A percentile compares a stretch with the other conserved stretches of the same genome.
phyloP scores from a whole-genome alignment of 208 protist species.

The Trypanosoma avium region DNA sequence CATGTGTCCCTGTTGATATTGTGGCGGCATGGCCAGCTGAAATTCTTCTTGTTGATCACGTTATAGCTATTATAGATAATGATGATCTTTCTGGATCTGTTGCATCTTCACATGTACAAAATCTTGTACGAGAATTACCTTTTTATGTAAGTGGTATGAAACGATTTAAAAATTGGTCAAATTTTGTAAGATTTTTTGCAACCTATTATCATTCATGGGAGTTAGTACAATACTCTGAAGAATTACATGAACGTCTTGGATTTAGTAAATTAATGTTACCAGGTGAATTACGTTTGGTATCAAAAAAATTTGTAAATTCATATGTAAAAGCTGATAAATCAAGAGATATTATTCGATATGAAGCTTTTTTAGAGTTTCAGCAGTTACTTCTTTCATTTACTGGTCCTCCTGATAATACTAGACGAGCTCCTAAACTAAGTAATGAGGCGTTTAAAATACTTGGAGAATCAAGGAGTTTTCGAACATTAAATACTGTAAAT shows the following conservation, averaged over 20 bases:
- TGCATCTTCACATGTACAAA: slow-evolving; percentile 63
- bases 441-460: slow-evolving; percentile 13
- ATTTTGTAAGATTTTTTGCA: slow-evolving; percentile 44
- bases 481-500: slow-evolving; percentile 59
- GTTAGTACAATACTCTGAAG: slow-evolving; percentile 35
- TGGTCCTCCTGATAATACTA: slow-evolving; percentile 13
- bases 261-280: slow-evolving; percentile 49
- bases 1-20: slow-evolving; percentile 18
- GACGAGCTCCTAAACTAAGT: slow-evolving; percentile 14
- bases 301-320: slow-evolving; percentile 30
- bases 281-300: slow-evolving; percentile 55
- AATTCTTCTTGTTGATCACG: slow-evolving; percentile 70
- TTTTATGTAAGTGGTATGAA: slow-evolving; percentile 53
- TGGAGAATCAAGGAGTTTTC: slow-evolving; percentile 33
- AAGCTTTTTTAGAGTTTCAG: slow-evolving; percentile 43
- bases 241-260: slow-evolving; percentile 36
- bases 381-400: slow-evolving; percentile 23
- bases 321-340: slow-evolving; percentile 39
- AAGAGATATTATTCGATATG: slow-evolving; percentile 42
- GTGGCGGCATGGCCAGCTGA: slow-evolving; percentile 44
- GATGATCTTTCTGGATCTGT: slow-evolving; percentile 65
- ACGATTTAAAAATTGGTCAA: slow-evolving; percentile 59
- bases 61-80: slow-evolving; percentile 63
- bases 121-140: slow-evolving; percentile 63
- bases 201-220: slow-evolving; percentile 47